A percentile compares a stretch with the other conserved stretches of the same genome.
phyloP scores from a whole-genome alignment of 805 yeast genomes.

The Starmerella sirachaensis region DNA sequence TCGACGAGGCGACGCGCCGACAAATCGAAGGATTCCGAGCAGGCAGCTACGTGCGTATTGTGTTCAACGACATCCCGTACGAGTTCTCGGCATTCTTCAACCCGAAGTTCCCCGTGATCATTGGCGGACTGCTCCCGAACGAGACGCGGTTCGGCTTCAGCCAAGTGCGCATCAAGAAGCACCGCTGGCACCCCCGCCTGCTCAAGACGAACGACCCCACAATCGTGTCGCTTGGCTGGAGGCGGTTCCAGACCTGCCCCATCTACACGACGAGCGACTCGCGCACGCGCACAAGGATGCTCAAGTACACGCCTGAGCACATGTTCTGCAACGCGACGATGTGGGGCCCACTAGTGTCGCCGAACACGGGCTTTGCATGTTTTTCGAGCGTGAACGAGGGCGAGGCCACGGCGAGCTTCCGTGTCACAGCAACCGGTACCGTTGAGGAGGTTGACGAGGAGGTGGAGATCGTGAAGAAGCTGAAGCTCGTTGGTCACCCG shows the following conservation, averaged over 20 bases:
- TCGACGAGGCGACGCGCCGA: slow-evolving; percentile 66
- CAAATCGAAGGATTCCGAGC: slow-evolving; percentile 86
- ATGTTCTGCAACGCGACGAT: slow-evolving; percentile 91
- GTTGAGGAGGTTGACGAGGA: slow-evolving; percentile 83
- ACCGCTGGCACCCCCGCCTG: slow-evolving; percentile 97
- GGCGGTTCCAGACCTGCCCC: slow-evolving; percentile 95
- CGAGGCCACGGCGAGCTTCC: slow-evolving; percentile 76
- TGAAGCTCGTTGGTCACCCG: slow-evolving; percentile 91
- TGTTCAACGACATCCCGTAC: slow-evolving; percentile 71
- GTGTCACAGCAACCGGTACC: slow-evolving; percentile 94
- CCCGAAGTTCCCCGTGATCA: slow-evolving; percentile 69
- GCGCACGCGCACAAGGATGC: slow-evolving; percentile 93
- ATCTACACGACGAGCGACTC: slow-evolving; percentile 94
- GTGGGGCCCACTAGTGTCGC: slow-evolving; percentile 94
- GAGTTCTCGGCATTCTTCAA: slow-evolving; percentile 81
- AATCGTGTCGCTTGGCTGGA: slow-evolving; percentile 90
- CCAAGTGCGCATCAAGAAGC: slow-evolving; percentile 91
- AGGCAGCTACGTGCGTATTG: slow-evolving; percentile 86
- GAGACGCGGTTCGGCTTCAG: slow-evolving; percentile 88
- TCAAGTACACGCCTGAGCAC: slow-evolving; percentile 97
- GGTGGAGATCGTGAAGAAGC: slow-evolving; percentile 86
- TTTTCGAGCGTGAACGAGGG: slow-evolving; percentile 75
- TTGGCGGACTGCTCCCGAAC: slow-evolving; percentile 84
- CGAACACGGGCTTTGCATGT: slow-evolving; percentile 95
- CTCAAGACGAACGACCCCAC: slow-evolving; percentile 92